Evolutionary conservation across 768 basidiomycete species (phyloP).

Genomic region (Tubosaeta sp.): DNA sequence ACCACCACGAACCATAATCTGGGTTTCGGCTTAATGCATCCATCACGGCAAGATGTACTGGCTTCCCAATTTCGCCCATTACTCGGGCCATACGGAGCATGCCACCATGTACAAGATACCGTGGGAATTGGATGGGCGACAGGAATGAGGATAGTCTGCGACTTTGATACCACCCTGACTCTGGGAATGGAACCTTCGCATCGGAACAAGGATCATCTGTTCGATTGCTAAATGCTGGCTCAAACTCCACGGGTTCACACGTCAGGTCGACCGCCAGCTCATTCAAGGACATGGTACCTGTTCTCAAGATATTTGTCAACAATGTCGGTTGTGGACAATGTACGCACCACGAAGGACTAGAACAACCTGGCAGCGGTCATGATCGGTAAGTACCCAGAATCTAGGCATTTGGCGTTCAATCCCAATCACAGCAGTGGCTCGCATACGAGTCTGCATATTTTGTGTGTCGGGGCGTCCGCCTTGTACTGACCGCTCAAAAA

Average conservation of each 20-base stretch:
- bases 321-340: background rate
- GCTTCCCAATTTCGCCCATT: constrained; percentile 74
- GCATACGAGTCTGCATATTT: constrained; percentile 37
- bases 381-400: constrained; percentile 85
- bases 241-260: constrained; percentile 68
- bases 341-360: constrained; percentile 62
- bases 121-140: constrained; percentile 21
- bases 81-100: constrained; percentile 75
- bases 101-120: constrained; percentile 72
- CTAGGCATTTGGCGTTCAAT: constrained; percentile 71
- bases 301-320: constrained; percentile 4
- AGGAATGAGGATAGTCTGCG: constrained; percentile 24
- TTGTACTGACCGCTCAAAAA: constrained; percentile 62
- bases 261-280: constrained; percentile 84
- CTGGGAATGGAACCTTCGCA: constrained; percentile 38
- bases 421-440: constrained; percentile 60
- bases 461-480: constrained; percentile 13
- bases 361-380: constrained; percentile 67
- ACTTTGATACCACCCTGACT: constrained; percentile 19
- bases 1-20: constrained; percentile 56
- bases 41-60: constrained; percentile 70
- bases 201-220: constrained; percentile 22
- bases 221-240: constrained; percentile 42
- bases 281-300: constrained; percentile 82
- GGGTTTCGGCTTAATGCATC: constrained; percentile 66